These are phyloP conservation scores for Ophiostoma australiae DNA, from an alignment of 2,329 filamentous ascomycete species.

Conservation along the genomic window DNA sequence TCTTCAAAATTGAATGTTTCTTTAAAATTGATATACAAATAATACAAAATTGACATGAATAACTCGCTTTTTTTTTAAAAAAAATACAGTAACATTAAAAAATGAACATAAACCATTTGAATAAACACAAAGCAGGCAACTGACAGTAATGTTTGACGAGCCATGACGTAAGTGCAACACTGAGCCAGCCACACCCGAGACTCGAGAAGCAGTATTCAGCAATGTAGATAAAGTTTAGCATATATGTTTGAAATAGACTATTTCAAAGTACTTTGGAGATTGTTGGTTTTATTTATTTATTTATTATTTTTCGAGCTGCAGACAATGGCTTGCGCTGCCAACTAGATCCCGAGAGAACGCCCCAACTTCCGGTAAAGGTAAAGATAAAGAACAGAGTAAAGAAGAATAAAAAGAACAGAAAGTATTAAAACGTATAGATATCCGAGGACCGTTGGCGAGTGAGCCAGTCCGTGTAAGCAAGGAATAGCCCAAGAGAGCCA, in stretches of 20 bases:
- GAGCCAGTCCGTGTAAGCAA: neutral
- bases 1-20: neutral
- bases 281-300: neutral
- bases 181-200: neutral
- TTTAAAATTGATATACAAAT: neutral
- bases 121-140: neutral
- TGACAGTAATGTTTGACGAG: neutral
- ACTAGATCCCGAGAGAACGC: constrained; percentile 16
- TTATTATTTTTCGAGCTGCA: neutral
- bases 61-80: too few species aligned
- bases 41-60: too few species aligned
- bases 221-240: neutral
- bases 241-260: neutral
- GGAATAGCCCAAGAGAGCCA: neutral
- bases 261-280: neutral
- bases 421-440: constrained; percentile 13
- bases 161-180: neutral
- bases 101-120: neutral
- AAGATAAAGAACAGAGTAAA: neutral
- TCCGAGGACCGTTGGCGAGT: neutral
- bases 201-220: neutral
- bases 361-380: constrained; percentile 16
- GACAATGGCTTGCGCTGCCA: constrained; percentile 12
- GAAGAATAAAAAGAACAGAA: neutral
- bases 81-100: neutral